phyloP scores from a whole-genome alignment of 441 rosid species.

The Gossypium trilobum region DNA sequence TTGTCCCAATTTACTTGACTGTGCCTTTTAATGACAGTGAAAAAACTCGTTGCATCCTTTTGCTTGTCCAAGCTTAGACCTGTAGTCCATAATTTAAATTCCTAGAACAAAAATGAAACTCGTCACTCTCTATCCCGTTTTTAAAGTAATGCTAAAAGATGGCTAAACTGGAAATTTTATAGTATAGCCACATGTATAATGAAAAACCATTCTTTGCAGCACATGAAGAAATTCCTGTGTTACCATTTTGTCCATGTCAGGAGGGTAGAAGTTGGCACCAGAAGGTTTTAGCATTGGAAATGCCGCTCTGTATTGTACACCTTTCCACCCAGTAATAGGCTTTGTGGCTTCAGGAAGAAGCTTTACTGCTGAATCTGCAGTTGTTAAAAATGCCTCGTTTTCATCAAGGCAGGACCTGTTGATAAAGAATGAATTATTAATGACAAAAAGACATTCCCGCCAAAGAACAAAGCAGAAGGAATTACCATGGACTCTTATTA shows the following conservation, averaged over 20 bases:
- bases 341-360: slow-evolving; percentile 63
- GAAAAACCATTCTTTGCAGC: slow-evolving; percentile 9
- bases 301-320: slow-evolving; percentile 73
- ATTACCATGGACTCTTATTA: slow-evolving; percentile 86
- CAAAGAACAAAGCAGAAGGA: slow-evolving; percentile 10
- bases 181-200: neutral
- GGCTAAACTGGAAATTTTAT: neutral
- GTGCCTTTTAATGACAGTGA: slow-evolving; percentile 64
- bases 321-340: slow-evolving; percentile 73
- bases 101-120: slow-evolving; percentile 39
- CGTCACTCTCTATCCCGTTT: neutral
- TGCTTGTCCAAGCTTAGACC: slow-evolving; percentile 48
- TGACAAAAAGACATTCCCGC: slow-evolving; percentile 1
- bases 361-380: slow-evolving; percentile 75
- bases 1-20: slow-evolving; percentile 43
- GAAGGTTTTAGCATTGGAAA: slow-evolving; percentile 74
- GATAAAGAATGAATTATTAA: slow-evolving; percentile 20
- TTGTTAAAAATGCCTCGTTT: slow-evolving; percentile 71
- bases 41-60: slow-evolving; percentile 59
- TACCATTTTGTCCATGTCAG: slow-evolving; percentile 93
- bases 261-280: slow-evolving; percentile 88
- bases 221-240: slow-evolving; percentile 1
- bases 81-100: slow-evolving; percentile 63
- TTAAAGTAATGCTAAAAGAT: slow-evolving; percentile 12
- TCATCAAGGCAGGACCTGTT: slow-evolving; percentile 89